Evolutionary conservation across 73 alveolate species (phyloP).

Genomic region (Urostyla sp.): DNA sequence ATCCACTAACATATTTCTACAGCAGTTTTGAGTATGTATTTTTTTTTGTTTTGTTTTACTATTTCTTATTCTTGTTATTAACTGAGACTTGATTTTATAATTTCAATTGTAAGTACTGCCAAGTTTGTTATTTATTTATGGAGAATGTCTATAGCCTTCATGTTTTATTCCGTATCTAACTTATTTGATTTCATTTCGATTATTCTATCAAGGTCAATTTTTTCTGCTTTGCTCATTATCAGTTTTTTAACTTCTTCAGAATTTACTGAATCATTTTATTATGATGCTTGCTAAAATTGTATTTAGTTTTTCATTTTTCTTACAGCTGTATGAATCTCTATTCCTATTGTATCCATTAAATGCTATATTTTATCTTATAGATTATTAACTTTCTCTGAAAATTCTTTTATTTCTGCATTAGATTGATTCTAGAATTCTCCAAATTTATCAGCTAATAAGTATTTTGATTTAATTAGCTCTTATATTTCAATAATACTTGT

Average conservation of each 20-base stretch:
- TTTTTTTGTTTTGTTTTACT: conserved; percentile 28
- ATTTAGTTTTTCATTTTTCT: not conserved
- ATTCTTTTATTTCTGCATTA: not conserved
- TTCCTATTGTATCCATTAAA: not conserved
- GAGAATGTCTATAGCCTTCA: conserved; percentile 36
- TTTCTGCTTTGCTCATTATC: conserved; percentile 23
- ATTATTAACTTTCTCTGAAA: not conserved
- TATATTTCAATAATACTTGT: conserved; percentile 18
- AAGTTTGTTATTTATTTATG: conserved; percentile 37
- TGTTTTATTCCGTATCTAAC: not conserved
- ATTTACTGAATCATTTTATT: not conserved
- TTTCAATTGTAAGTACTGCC: conserved; percentile 17
- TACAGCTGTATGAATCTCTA: conserved; percentile 33
- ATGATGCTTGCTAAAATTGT: not conserved
- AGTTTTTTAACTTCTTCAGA: not conserved
- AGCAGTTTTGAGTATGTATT: conserved; percentile 47
- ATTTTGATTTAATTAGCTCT: not conserved
- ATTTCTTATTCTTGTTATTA: not conserved
- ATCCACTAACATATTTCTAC: conserved; percentile 56
- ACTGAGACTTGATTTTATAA: not conserved
- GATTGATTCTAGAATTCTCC: not conserved
- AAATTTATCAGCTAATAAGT: not conserved
- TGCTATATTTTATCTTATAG: not conserved
- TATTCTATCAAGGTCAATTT: conserved; percentile 13
- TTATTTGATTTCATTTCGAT: conserved; percentile 36